These are phyloP conservation scores for Sextonia rubra DNA, from an alignment of 164 flowering plant genomes.

Conservation along the genomic window DNA sequence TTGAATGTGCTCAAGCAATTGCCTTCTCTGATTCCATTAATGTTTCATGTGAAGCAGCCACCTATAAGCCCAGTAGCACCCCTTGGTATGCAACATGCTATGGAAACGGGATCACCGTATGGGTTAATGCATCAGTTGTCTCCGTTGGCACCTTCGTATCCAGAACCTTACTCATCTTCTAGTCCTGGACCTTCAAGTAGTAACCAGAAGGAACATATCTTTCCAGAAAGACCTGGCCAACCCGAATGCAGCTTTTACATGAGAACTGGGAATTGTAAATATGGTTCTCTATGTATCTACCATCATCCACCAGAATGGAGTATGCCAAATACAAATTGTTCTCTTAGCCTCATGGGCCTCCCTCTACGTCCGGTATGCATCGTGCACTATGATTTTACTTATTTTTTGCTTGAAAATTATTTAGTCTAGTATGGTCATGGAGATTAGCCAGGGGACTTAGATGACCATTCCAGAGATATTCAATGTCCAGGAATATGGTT, in stretches of 20 bases:
- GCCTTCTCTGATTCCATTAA: not conserved
- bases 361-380: constrained; percentile 80
- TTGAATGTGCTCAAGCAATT: not conserved
- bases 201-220: constrained; percentile 53
- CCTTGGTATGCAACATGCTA: constrained; percentile 44
- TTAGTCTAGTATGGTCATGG: not conserved
- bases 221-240: constrained; percentile 90
- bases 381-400: constrained; percentile 5
- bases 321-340: constrained; percentile 35
- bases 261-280: constrained; percentile 94
- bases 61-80: constrained; percentile 53
- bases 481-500: not conserved
- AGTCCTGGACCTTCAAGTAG: constrained; percentile 48
- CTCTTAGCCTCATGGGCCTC: constrained; percentile 65
- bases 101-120: constrained; percentile 47
- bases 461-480: not conserved
- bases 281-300: constrained; percentile 81
- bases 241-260: constrained; percentile 85
- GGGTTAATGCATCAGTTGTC: constrained; percentile 56
- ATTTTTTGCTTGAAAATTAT: not conserved
- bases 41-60: constrained; percentile 37
- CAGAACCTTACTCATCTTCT: constrained; percentile 46
- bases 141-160: constrained; percentile 61
- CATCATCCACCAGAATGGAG: constrained; percentile 75
- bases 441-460: not conserved